These are phyloP conservation scores for Cyberlindnera meyerae DNA, from an alignment of 805 yeast species.

Conservation along the genomic window DNA sequence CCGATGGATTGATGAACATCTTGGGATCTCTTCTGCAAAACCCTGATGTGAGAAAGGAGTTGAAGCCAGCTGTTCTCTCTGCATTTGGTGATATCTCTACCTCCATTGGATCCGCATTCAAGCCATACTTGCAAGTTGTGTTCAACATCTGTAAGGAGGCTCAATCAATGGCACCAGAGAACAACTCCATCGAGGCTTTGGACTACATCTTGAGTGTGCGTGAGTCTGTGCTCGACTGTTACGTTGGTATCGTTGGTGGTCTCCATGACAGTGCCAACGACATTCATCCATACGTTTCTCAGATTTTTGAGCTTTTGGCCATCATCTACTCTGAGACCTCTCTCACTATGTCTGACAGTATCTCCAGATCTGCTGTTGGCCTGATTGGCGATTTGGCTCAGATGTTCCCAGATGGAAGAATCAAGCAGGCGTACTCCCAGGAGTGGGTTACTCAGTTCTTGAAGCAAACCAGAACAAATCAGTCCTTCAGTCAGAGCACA, in stretches of 20 bases:
- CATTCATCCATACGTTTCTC: constrained; percentile 58
- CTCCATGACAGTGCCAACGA: constrained; percentile 62
- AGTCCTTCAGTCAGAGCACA: constrained; percentile 58
- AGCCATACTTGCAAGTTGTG: constrained; percentile 72
- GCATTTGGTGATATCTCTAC: constrained; percentile 96
- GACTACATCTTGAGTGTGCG: constrained; percentile 70
- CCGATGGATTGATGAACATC: constrained; percentile 76
- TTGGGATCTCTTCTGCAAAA: constrained; percentile 70
- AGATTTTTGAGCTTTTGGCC: constrained; percentile 67
- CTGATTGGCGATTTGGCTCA: constrained; percentile 89
- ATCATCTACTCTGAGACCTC: constrained; percentile 54
- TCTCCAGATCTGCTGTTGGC: constrained; percentile 82
- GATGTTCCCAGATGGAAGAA: constrained; percentile 75
- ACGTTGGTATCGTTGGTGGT: constrained; percentile 95
- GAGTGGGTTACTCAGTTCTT: constrained; percentile 79
- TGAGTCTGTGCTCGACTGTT: constrained; percentile 92
- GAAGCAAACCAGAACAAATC: constrained; percentile 63
- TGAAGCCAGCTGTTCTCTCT: constrained; percentile 83
- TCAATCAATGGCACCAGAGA: constrained; percentile 57
- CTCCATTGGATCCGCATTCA: constrained; percentile 72
- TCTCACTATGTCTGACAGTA: constrained; percentile 59
- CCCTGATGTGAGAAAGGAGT: constrained; percentile 66
- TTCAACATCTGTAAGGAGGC: constrained; percentile 73
- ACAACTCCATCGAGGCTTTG: constrained; percentile 63
- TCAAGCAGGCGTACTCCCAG: constrained; percentile 59